Percentiles rank a stretch among this genome's conserved stretches.
These are phyloP conservation scores for Vaccinium corymbosum DNA, from an alignment of 148 eudicot species.

Conservation along the genomic window DNA sequence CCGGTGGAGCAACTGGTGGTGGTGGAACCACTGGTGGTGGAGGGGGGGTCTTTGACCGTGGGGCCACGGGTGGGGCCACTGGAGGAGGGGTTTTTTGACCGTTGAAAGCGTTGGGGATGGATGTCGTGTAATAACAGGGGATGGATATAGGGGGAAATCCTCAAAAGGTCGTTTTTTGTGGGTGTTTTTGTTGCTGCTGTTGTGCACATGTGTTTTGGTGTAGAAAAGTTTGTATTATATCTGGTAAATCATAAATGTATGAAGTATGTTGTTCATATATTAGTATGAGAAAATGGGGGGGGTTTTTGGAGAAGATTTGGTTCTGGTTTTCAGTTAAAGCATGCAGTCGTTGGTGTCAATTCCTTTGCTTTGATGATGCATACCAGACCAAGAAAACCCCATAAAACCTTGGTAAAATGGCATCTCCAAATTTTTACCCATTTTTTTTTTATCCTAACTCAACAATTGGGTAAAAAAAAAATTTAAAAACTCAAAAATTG, in stretches of 20 bases:
- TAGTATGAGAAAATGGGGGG: too few species aligned
- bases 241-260: background rate
- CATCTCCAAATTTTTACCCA: too few species aligned
- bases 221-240: background rate
- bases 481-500: too few species aligned
- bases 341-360: too few species aligned
- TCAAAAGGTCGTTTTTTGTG: background rate
- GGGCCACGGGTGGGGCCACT: background rate
- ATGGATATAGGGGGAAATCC: background rate
- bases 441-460: too few species aligned
- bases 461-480: too few species aligned
- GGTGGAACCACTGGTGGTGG: background rate
- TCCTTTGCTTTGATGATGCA: too few species aligned
- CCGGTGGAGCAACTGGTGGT: background rate
- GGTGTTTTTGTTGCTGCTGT: background rate
- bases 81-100: background rate
- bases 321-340: too few species aligned
- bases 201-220: background rate
- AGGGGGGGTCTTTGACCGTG: background rate
- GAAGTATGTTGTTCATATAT: background rate
- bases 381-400: too few species aligned
- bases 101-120: background rate
- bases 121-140: background rate
- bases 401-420: too few species aligned
- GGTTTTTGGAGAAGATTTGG: too few species aligned